Percentiles rank a stretch among this genome's conserved stretches.
phyloP scores from a whole-genome alignment of 306 rosid genomes.

The Citrullus amarus region DNA sequence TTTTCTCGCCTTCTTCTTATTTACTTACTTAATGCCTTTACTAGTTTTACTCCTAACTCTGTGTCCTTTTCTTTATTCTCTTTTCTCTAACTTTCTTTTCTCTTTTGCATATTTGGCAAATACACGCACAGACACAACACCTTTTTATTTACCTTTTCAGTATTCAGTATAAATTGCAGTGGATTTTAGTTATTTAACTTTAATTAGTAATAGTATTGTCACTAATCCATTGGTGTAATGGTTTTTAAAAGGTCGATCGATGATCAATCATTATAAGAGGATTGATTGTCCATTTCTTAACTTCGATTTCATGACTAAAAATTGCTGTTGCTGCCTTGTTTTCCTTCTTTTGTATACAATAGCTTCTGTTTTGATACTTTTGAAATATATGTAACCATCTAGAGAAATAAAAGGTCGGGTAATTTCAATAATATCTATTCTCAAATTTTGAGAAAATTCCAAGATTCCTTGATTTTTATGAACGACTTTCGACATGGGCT shows the following conservation, averaged over 20 bases:
- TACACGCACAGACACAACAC: not conserved
- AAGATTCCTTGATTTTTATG: too few species aligned
- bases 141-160: not conserved
- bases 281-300: not conserved
- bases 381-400: not conserved
- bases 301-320: not conserved
- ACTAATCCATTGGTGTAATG: not conserved
- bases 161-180: not conserved
- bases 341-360: not conserved
- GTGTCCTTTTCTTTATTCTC: not conserved
- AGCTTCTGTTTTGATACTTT: not conserved
- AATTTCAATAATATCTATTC: too few species aligned
- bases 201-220: not conserved
- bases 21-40: not conserved
- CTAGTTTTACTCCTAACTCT: not conserved
- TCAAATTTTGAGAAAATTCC: too few species aligned
- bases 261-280: not conserved
- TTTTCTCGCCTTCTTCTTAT: not conserved
- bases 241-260: not conserved
- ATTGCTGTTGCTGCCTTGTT: not conserved
- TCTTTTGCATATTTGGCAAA: not conserved
- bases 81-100: not conserved
- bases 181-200: not conserved
- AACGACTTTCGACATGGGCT: too few species aligned
- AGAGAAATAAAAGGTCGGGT: too few species aligned